Base-by-base conservation (phyloP, 306 rosid species). In the Vigna hirtella region DNA sequence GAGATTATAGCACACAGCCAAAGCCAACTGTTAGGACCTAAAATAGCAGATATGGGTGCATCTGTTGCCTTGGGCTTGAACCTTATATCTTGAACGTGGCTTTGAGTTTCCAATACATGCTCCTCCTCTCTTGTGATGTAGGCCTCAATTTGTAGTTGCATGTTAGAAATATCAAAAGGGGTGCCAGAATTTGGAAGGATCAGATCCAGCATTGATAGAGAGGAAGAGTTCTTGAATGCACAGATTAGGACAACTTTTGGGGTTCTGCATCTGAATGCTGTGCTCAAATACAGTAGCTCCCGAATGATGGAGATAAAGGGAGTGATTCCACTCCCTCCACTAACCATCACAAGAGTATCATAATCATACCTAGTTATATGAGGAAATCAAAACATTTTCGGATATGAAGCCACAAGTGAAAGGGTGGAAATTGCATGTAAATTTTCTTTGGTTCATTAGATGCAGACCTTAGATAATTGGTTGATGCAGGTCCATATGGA, bases 261-360 rank as follows among this genome's bases (percentile, higher is more conserved):
- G 55, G 78, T 85, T 62, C 7, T 79, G 67, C 12, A 66, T 79
- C 75, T 81, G 36, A 49, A 24, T 13, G 72, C 22, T 47, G 77
- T 59, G 81, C 65, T 74, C 17, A 75, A 18, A 63, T 72, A 83
- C 28, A 90, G 61, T 4, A 93, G 77, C 61, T 90, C 93, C 59
- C 83, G 47, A 55, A 90, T 83, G 66, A 89, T 90, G 52, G 97
- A 93, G 45, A 90, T 80, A 76, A 89, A 93, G 0, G 93, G 96
- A 45, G 96, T 93, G 24, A 93, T 89, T 8, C 96, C 97, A 49
- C 93, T 90, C 77, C 97, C 96, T 84, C 93, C 93, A 70, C 91
- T 82, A 61, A 93, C 85, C 91, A 93, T 85, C 75, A 87, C 85
- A 12, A 90, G 83, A 0, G 81, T 78, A 53, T 86, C 91, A 78